Percentiles rank a stretch among this genome's conserved stretches.
These are phyloP conservation scores for Metarhizium rileyi DNA, from an alignment of 2,329 filamentous ascomycete species.

Conservation along the genomic window DNA sequence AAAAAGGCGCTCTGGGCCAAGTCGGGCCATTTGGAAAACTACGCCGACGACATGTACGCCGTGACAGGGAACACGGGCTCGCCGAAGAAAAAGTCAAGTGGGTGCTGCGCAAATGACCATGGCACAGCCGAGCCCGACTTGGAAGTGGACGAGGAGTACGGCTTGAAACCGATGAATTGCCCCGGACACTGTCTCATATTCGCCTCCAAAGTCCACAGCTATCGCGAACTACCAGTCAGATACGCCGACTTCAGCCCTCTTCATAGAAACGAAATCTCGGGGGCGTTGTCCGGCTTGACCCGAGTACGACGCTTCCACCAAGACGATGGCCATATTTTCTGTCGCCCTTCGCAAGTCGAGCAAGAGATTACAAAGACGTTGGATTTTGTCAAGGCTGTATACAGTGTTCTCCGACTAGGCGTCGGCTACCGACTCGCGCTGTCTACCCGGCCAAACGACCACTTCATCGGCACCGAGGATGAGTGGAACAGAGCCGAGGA, in stretches of 20 bases:
- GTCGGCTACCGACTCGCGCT: slow-evolving; percentile 62
- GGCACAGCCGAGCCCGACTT: slow-evolving; percentile 26
- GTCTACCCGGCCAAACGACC: slow-evolving; percentile 66
- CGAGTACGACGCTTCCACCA: slow-evolving; percentile 82
- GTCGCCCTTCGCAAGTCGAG: slow-evolving; percentile 64
- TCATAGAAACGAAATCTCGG: slow-evolving; percentile 80
- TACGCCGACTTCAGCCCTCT: slow-evolving; percentile 82
- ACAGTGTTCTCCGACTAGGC: slow-evolving; percentile 59
- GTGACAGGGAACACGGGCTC: slow-evolving; percentile 46
- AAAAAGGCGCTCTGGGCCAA: slow-evolving; percentile 80
- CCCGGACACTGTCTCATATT: slow-evolving; percentile 83
- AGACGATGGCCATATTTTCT: slow-evolving; percentile 88
- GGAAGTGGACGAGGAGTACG: slow-evolving; percentile 62
- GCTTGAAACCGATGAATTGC: slow-evolving; percentile 89
- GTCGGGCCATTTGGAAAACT: slow-evolving; percentile 82
- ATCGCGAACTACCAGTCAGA: slow-evolving; percentile 71
- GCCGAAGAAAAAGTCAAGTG: slow-evolving; percentile 6
- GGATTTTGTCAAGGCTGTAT: slow-evolving; percentile 64
- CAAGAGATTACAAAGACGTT: slow-evolving; percentile 65
- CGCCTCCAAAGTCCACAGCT: slow-evolving; percentile 60
- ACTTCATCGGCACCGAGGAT: slow-evolving; percentile 65
- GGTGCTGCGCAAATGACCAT: slow-evolving; percentile 23
- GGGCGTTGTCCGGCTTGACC: slow-evolving; percentile 71
- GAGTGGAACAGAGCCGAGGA: slow-evolving; percentile 45
- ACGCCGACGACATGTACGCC: slow-evolving; percentile 86